These are phyloP conservation scores for Geosmithia morbida DNA, from an alignment of 2,329 filamentous ascomycete species.

Conservation along the genomic window DNA sequence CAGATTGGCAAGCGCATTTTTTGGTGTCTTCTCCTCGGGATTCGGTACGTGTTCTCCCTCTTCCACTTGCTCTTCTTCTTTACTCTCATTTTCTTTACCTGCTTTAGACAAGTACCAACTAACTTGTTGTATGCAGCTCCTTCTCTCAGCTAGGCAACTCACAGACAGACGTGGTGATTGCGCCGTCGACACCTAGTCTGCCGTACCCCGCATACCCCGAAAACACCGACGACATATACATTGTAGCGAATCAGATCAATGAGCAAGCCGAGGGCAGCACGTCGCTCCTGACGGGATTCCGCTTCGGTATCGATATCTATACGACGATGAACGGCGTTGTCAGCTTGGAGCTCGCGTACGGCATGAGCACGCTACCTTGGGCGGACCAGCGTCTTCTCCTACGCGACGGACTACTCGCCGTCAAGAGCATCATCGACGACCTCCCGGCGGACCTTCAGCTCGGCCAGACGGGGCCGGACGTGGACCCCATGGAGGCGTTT, in stretches of 20 bases:
- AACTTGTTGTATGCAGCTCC: slow-evolving; percentile 32
- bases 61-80: neutral
- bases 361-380: slow-evolving; percentile 64
- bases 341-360: slow-evolving; percentile 72
- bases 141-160: slow-evolving; percentile 60
- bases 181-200: slow-evolving; percentile 60
- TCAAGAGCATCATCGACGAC: slow-evolving; percentile 52
- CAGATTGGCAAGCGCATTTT: slow-evolving; percentile 69
- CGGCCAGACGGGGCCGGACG: slow-evolving; percentile 20
- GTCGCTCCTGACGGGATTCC: slow-evolving; percentile 67
- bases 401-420: slow-evolving; percentile 53
- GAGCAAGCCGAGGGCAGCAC: slow-evolving; percentile 53
- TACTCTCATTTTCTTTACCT: no score
- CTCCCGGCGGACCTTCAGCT: slow-evolving; percentile 57
- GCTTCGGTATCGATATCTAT: slow-evolving; percentile 64
- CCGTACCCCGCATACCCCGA: slow-evolving; percentile 67
- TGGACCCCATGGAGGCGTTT: slow-evolving; percentile 20
- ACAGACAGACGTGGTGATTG: slow-evolving; percentile 58
- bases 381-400: slow-evolving; percentile 62
- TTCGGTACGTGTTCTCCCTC: slow-evolving; percentile 31
- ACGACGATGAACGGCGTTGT: slow-evolving; percentile 66
- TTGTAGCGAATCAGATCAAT: slow-evolving; percentile 56
- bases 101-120: slow-evolving; percentile 6
- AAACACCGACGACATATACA: slow-evolving; percentile 74
- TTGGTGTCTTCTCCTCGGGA: slow-evolving; percentile 66